Evolutionary conservation across 129 eudicot species (phyloP), one percentile per base, ranked within the genome.

Genomic region (Rutidosis leptorrhynchoides): DNA sequence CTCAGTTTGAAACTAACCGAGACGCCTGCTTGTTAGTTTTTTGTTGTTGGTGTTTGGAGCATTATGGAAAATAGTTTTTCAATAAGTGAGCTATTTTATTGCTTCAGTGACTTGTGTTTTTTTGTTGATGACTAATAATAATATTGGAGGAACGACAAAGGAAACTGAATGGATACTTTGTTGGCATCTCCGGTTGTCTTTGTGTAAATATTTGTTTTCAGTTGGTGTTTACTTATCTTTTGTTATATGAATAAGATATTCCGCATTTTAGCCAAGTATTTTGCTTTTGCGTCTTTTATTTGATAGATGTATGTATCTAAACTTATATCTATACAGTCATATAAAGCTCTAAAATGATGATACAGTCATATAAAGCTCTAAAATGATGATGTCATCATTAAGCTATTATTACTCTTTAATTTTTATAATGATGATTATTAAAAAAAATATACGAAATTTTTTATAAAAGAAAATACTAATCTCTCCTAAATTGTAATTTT

Each of bases 21-120:
- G 74, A 80, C 93, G 0, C 85, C 77, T 40, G 94, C 96, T 23
- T 89, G 87, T 82, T 89, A 74, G 76, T 65, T 52, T n/a, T 30
- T 60, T 46, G 52, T 60, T 12, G n/a, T n/a, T 3, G 14, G 68
- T 60, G 19, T 3, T 1, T 29, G 25, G 10, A 37, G 43, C 25
- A 40, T 56, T 56, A 42, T 37, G 56, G 28, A 57, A n/a, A 22
- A 58, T 42, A 42, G 74, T 69, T 67, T 7, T 0, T 7, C 29
- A 32, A 11, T 15, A 25, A n/a, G 55, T 23, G 37, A 55, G 23
- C 64, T 23, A 37, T 23, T 30, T 68, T 35, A 55, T 16, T 57
- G 64, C 16, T 37, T 37, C 42, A 28, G 19, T 19, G 7, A 2
- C 32, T n/a, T 68, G 37, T 28, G 64, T 45, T 15, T 65, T 57